Evolutionary conservation across 306 rosid species (phyloP).

Genomic region (Citrullus colocynthis): DNA sequence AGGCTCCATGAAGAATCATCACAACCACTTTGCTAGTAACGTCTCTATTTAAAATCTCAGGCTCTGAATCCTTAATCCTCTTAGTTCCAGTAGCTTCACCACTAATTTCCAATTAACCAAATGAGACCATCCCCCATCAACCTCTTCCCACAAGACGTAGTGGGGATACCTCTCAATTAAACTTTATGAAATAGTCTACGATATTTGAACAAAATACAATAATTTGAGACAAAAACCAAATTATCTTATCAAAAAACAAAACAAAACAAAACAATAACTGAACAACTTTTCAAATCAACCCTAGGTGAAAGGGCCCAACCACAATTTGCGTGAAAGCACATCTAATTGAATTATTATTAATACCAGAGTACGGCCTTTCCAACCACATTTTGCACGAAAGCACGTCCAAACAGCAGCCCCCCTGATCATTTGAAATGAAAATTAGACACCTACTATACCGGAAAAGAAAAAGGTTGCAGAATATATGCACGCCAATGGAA

Average conservation of each 20-base stretch:
- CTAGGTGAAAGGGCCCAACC: conserved; percentile 36
- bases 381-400: conserved; percentile 78
- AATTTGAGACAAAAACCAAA: not conserved
- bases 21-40: not conserved
- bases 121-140: not conserved
- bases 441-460: not conserved
- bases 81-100: not conserved
- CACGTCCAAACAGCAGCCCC: conserved; percentile 64
- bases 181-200: not conserved
- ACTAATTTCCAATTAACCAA: not conserved
- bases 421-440: conserved; percentile 27
- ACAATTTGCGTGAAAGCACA: conserved; percentile 61
- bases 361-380: conserved; percentile 72
- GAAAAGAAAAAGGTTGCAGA: not conserved
- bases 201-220: not conserved
- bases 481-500: not conserved
- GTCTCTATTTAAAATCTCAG: not conserved
- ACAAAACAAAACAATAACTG: too few relatives aligned
- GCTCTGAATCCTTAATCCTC: not conserved
- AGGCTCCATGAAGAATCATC: not conserved
- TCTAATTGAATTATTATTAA: conserved; percentile 15
- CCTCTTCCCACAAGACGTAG: not conserved
- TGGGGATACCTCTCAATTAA: not conserved
- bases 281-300: not conserved
- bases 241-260: not conserved